Evolutionary conservation across 345 rosid species (phyloP).

Genomic region (Aegle marmelos): DNA sequence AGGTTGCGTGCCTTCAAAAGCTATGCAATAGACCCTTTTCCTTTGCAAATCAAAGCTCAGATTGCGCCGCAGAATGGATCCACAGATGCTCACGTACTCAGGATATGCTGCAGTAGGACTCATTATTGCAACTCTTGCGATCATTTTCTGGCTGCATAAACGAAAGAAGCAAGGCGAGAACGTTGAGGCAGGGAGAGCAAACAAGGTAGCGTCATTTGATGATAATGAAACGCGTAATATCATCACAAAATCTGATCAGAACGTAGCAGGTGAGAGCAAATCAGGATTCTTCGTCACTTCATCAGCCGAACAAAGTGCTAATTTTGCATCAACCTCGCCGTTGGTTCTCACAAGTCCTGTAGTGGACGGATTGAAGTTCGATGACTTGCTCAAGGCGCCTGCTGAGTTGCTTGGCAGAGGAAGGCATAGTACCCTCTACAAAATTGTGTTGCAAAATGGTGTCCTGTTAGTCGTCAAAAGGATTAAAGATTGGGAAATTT

Average conservation of each 20-base stretch:
- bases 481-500: slow-evolving; percentile 54
- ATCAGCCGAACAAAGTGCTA: slow-evolving; percentile 25
- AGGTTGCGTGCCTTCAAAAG: not conserved
- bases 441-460: slow-evolving; percentile 41
- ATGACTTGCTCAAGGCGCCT: slow-evolving; percentile 59
- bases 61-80: slow-evolving; percentile 27
- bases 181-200: not conserved
- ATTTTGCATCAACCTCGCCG: slow-evolving; percentile 31
- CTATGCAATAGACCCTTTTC: slow-evolving; percentile 9
- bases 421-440: slow-evolving; percentile 49
- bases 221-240: slow-evolving; percentile 15
- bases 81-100: slow-evolving; percentile 35
- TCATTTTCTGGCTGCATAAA: slow-evolving; percentile 20
- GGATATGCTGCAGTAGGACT: slow-evolving; percentile 41
- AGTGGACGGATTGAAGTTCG: slow-evolving; percentile 40
- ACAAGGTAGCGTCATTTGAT: slow-evolving; percentile 29
- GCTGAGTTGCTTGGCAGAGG: slow-evolving; percentile 63
- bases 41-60: slow-evolving; percentile 9
- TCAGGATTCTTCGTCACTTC: slow-evolving; percentile 29
- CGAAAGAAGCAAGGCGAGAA: slow-evolving; percentile 21
- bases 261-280: slow-evolving; percentile 15
- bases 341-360: slow-evolving; percentile 47
- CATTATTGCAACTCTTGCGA: slow-evolving; percentile 9
- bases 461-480: slow-evolving; percentile 51
- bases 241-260: slow-evolving; percentile 21